Evolutionary conservation across 345 rosid species (phyloP).

Genomic region (Eucalyptus curtisii): DNA sequence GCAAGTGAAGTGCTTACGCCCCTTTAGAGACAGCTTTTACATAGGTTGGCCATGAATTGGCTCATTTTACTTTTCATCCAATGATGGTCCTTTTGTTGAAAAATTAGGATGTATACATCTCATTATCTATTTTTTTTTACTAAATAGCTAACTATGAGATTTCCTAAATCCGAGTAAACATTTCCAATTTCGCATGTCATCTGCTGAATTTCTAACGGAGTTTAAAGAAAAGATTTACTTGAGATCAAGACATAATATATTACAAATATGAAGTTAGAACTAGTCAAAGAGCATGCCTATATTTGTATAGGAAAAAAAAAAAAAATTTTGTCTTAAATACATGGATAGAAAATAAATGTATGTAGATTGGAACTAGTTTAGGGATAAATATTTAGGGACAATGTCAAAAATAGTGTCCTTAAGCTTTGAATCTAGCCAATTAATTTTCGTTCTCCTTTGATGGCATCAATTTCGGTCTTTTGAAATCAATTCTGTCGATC

Average conservation of each 20-base stretch:
- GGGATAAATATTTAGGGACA: background rate
- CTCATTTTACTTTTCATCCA: no score
- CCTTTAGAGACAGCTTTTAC: no score
- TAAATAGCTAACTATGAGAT: background rate
- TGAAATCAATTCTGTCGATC: no score
- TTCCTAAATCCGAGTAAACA: accelerated
- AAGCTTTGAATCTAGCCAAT: accelerated
- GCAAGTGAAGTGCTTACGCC: no score
- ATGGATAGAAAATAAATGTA: background rate
- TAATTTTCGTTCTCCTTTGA: accelerated
- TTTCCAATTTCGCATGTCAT: background rate
- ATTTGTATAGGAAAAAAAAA: no score
- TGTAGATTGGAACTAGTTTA: background rate
- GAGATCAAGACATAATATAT: background rate
- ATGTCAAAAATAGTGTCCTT: background rate
- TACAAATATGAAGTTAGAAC: background rate
- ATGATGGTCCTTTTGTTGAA: accelerated
- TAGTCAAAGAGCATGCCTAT: background rate
- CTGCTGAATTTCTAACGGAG: background rate
- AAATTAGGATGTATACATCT: accelerated
- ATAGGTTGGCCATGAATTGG: no score
- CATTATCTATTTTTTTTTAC: accelerated
- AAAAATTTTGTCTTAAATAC: background rate
- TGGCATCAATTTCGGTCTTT: accelerated
- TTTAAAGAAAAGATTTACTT: no score